Base-by-base conservation (phyloP, 768 basidiomycete genomes). In the Leucocoprinus birnbaumii region DNA sequence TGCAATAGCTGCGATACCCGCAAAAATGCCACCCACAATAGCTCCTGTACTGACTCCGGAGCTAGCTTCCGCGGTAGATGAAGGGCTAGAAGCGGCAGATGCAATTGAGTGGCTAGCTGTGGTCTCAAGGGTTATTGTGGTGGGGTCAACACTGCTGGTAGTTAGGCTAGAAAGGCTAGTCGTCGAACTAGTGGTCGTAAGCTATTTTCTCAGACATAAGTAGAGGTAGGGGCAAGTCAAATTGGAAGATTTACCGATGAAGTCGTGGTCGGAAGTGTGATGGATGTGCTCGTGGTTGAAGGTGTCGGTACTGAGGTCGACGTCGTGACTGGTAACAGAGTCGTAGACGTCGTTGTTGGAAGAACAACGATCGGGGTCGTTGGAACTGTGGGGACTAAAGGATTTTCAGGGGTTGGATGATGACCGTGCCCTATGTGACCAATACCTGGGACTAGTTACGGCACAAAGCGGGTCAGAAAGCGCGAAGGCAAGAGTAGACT, bases 1-100 rank as follows among this genome's bases (percentile, higher is more conserved):
- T 8, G 74, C 73, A 25, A 82, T 58, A 18, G 73, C 81, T 3
- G 71, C 63, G 2, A 84, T 61, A 25, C 71, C 75, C 11, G 77
- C 83, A 22, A 71, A 75, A 35, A 84, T 65, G 40, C 76, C 80
- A 14, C 60, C 60, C 21, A 77, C 59, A 18, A 76, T 60, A 14
- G 67, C 65, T 41, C 69, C 71, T 21, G 66, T 62, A 44, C 63
- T 67, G 13, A 61, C 56, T n/a, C 60, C 48, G 47, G 61, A 47
- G 27, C 22, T 38, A 6, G 55, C n/a, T 1, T 38, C 38, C 8
- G 37, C 21, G 26, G 35, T 22, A n/a, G 34, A 18, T 22, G 37
- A 53, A 13, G 55, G 34, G 10, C 26, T 45, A 14, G 47, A 9
- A 16, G 14, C 35, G 7, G 45, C 45, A 11, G 60, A 26, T 14